Base-by-base conservation (phyloP, 768 basidiomycete species). In the Trametes punicea region DNA sequence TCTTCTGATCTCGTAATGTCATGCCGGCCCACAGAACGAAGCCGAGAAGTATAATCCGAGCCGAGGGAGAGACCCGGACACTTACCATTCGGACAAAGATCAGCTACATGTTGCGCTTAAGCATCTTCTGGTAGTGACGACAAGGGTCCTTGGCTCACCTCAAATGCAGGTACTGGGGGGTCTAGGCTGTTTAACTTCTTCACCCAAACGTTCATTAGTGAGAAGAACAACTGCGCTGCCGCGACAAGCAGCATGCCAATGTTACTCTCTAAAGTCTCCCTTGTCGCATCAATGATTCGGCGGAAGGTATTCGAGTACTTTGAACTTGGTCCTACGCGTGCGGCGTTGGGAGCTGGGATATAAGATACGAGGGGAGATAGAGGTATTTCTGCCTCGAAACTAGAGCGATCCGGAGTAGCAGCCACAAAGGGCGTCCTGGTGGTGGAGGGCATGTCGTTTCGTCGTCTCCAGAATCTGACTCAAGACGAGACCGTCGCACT, bases 1-100 rank as follows among this genome's bases (percentile, higher is more conserved):
- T n/a, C n/a, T n/a, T n/a, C n/a, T n/a, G n/a, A n/a, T n/a, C n/a
- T n/a, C n/a, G n/a, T n/a, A n/a, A n/a, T n/a, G n/a, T n/a, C n/a
- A n/a, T n/a, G n/a, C n/a, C n/a, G n/a, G n/a, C n/a, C n/a, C n/a
- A n/a, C n/a, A n/a, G n/a, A n/a, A n/a, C n/a, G n/a, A n/a, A n/a
- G n/a, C n/a, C n/a, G n/a, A n/a, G n/a, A n/a, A n/a, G n/a, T n/a
- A n/a, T n/a, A n/a, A n/a, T n/a, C n/a, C n/a, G n/a, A n/a, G n/a
- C n/a, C n/a, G n/a, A n/a, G n/a, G n/a, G n/a, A n/a, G n/a, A n/a
- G n/a, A n/a, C n/a, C n/a, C n/a, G n/a, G 13, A 36, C 6, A 41
- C 75, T 30, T 57, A 81, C 81, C 85, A 86, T 87, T 56, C 85
- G 72, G 47, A 84, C 75, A 29, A 73, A 66, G 20, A 88, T 78